Base-by-base conservation (phyloP, 768 basidiomycete species). In the Agaricus blazei region DNA sequence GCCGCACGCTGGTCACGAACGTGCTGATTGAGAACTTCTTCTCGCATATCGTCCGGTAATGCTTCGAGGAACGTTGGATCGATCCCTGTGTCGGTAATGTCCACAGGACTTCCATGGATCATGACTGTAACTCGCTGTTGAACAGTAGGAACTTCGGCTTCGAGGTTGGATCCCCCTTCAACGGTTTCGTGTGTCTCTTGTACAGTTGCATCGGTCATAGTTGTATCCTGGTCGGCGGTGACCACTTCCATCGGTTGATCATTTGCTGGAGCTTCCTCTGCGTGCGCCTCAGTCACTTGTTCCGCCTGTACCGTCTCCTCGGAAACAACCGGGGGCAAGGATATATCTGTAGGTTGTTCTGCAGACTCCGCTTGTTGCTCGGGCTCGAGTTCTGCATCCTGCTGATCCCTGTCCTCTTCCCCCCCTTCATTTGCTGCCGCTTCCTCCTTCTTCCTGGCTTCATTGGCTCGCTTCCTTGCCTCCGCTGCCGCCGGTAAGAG, bases 11-110 rank as follows among this genome's bases (percentile, higher is more conserved):
- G 91, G 62, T 98, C 97, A 8, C 94, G 87, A 62, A 98, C 85
- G 65, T 99, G 96, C 65, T 99, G 97, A 63, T 95, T 94, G 51
- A 99, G 78, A 36, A 99, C 93, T 66, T 99, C 97, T 66, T 97
- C 96, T 49, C 97, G 84, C 88, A 99, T 98, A 61, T 98, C 96
- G 65, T 99, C 97, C 0, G 97, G 97, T 8, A 99, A 73, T 26
- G 97, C 97, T 71, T 98, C 94, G 55, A 99, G 75, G 80, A 99
- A 99, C 4, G 93, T 94, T 2, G 95, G 93, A 67, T 99, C 97
- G 65, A 99, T 98, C 4, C 97, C 97, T 37, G 94, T 96, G 63
- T 98, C 94, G 2, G 97, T 99, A 67, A 99, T 99, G 66, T 99
- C 97, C 27, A 98, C 92, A 6, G 86, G 78, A 59, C 83, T 90